These are phyloP conservation scores for Colletotrichum coccodes DNA, from an alignment of 2,329 filamentous ascomycete genomes.

Conservation along the genomic window DNA sequence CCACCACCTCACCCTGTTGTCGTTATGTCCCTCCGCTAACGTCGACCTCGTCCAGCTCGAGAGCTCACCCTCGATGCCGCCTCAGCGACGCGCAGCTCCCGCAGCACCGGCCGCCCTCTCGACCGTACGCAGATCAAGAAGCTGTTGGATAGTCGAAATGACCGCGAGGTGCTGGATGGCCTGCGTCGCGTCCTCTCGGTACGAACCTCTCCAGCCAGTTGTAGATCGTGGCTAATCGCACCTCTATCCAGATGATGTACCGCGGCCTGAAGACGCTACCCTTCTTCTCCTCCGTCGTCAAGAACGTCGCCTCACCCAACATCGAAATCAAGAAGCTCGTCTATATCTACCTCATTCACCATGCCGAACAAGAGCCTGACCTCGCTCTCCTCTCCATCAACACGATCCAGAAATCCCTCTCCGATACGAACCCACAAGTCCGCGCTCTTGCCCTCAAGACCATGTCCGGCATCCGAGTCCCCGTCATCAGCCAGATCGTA, in stretches of 20 bases:
- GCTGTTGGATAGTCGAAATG: slow-evolving; percentile 91
- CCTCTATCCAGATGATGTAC: slow-evolving; percentile 86
- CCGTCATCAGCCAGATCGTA: slow-evolving; percentile 97
- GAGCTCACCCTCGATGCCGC: slow-evolving; percentile 98
- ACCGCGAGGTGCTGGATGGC: slow-evolving; percentile 92
- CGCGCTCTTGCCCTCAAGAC: slow-evolving; percentile 92
- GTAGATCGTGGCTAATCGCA: slow-evolving; percentile 27
- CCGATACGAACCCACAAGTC: slow-evolving; percentile 89
- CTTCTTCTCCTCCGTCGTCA: slow-evolving; percentile 98
- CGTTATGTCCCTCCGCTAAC: slow-evolving; percentile 33
- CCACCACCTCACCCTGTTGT: background rate
- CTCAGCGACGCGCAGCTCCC: slow-evolving; percentile 79
- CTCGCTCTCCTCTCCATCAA: slow-evolving; percentile 97
- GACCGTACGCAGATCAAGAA: slow-evolving; percentile 91
- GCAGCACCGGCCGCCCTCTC: slow-evolving; percentile 71
- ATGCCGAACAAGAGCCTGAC: slow-evolving; percentile 96
- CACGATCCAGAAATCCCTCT: slow-evolving; percentile 97
- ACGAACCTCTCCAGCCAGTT: slow-evolving; percentile 44
- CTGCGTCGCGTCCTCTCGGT: slow-evolving; percentile 89
- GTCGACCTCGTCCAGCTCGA: slow-evolving; percentile 70
- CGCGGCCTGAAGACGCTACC: slow-evolving; percentile 86
- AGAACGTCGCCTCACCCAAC: slow-evolving; percentile 94
- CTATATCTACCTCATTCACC: slow-evolving; percentile 96
- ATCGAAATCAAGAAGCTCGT: slow-evolving; percentile 98
- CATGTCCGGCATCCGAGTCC: slow-evolving; percentile 97